Conservation (phyloP, 305 asterid species). For the Solanum hybrid region DNA sequence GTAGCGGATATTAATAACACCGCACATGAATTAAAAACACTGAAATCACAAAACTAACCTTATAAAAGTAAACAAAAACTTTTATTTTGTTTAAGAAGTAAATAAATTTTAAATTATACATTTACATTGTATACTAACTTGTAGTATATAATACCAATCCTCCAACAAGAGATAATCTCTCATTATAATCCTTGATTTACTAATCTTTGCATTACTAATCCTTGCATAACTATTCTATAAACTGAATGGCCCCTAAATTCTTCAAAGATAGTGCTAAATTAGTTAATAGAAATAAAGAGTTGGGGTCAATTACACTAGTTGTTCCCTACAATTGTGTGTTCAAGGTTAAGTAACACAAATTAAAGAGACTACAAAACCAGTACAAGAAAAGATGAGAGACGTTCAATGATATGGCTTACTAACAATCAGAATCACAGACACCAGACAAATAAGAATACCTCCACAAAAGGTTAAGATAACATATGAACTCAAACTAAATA, state of each 20-base stretch:
- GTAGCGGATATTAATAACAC: background rate
- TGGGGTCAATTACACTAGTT: background rate
- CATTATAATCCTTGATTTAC: background rate
- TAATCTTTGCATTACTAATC: background rate
- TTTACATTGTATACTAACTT: background rate
- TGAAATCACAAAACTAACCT: background rate
- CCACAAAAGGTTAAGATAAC: background rate
- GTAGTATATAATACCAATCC: background rate
- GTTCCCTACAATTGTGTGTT: background rate
- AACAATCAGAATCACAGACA: background rate
- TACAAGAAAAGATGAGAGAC: background rate
- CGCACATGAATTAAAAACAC: background rate
- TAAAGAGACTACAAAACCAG: background rate
- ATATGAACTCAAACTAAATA: background rate
- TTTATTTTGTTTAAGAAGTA: background rate
- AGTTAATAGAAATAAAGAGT: background rate
- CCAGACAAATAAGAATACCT: background rate
- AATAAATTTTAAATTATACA: background rate
- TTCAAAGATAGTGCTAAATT: background rate
- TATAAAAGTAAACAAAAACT: background rate
- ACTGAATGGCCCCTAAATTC: background rate
- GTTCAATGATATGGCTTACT: background rate
- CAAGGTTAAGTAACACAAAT: background rate
- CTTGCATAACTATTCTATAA: background rate
- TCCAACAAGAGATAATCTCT: background rate